Conservation (phyloP, 352 stramenopile genomes). For the Pythium aristosporum region DNA sequence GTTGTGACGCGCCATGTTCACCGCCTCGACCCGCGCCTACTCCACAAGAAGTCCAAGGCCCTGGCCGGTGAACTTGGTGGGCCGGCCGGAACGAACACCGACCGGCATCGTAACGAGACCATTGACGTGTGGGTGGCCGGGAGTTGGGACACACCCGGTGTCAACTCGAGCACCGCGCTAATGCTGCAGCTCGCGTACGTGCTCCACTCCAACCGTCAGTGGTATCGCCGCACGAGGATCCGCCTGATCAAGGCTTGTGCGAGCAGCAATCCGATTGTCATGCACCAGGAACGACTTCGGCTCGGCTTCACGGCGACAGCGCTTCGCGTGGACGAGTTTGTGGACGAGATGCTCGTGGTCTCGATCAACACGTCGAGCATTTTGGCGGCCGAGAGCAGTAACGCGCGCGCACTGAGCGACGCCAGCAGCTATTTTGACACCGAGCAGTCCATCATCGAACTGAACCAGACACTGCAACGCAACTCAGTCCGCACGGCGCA, state of each 20-base stretch:
- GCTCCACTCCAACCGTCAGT: conserved; percentile 32
- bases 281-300: conserved; percentile 33
- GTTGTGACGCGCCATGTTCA: conserved; percentile 52
- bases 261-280: conserved; percentile 26
- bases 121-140: conserved; percentile 63
- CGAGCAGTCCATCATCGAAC: conserved; percentile 29
- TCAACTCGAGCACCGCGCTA: conserved; percentile 36
- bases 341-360: conserved; percentile 46
- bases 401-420: not conserved
- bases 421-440: conserved; percentile 25
- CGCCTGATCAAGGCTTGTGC: conserved; percentile 29
- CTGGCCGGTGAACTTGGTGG: conserved; percentile 9
- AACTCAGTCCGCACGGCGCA: conserved; percentile 41
- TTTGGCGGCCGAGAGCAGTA: conserved; percentile 28
- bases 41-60: conserved; percentile 30
- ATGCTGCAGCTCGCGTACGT: conserved; percentile 45
- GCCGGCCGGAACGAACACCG: not conserved
- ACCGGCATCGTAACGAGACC: conserved; percentile 24
- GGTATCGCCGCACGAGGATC: conserved; percentile 29
- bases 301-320: conserved; percentile 26
- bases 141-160: conserved; percentile 30
- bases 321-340: conserved; percentile 37
- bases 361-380: conserved; percentile 41
- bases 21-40: conserved; percentile 41
- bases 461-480: conserved; percentile 52